Base-by-base conservation (phyloP, 176 grass and related monocot species). In the Phoenix roebelenii region DNA sequence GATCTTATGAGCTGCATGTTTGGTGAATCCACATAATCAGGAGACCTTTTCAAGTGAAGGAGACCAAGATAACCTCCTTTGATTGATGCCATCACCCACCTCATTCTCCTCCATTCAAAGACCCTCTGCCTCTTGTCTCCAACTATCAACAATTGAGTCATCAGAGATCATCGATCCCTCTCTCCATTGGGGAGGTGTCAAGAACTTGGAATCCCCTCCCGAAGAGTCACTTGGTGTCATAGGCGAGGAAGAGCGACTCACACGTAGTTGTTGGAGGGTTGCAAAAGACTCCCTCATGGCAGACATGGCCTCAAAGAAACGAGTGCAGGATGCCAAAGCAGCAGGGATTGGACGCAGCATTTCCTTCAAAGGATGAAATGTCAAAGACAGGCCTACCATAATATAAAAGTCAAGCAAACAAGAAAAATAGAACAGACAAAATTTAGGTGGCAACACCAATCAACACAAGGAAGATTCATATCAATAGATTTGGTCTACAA, bases 221-320 rank as follows among this genome's bases (percentile, higher is more conserved):
- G 70, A 72, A 62, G 58, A 55, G 5, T 69, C 76, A 25, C 66
- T 65, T 26, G 83, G 78, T 58, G 80, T 74, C 63, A 82, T 64
- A 5, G 83, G 32, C 32, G 74, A 20, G 19, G 81, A 84, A 72
- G 76, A 71, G 35, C 75, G 75, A 12, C 84, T 79, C 1, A 85
- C 81, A 14, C 89, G 89, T 1, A 89, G 58, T 20, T 85, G 77
- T 70, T 98, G 93, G 30, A 98, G 93, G 6, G 84, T 92, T 15
- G 75, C 80, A 29, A 98, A 98, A 49, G 93, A 98, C 61, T 98
- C 93, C 80, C 93, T 81, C 93, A 92, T 98, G 0, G 93, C 93
- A 49, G 88, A 98, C 93, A 98, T 98, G 16, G 93, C 93, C 79
- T 98, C 87, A 17, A 88, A 98, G 78, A 98, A 98, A 20, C 87